Percentiles rank a stretch among this genome's conserved stretches.
Evolutionary conservation across 2,329 filamentous ascomycete species (phyloP).

Genomic region (Trichophyton benhamiae): DNA sequence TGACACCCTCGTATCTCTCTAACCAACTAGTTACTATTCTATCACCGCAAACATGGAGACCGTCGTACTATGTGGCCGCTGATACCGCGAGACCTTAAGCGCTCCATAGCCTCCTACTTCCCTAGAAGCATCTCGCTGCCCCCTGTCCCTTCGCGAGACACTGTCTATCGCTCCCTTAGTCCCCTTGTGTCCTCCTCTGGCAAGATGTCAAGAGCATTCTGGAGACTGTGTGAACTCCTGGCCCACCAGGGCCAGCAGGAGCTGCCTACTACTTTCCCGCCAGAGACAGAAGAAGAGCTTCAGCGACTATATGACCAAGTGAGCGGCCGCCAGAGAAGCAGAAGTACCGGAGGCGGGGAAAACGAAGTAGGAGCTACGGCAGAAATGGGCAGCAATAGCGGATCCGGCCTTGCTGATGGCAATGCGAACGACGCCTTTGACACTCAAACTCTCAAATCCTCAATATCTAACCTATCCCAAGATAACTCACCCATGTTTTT

Average conservation of each 20-base stretch:
- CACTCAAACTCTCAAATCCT: slow-evolving; percentile 14
- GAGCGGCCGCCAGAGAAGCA: slow-evolving; percentile 32
- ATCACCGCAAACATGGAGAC: neutral
- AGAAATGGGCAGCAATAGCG: slow-evolving; percentile 52
- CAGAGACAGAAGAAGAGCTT: neutral
- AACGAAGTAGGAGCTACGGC: slow-evolving; percentile 22
- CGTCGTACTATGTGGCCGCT: neutral
- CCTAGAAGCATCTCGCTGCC: neutral
- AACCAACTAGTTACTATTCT: neutral
- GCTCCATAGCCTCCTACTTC: neutral
- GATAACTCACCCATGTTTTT: slow-evolving; percentile 58
- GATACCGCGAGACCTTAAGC: neutral
- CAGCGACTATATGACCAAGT: neutral
- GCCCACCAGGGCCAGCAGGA: slow-evolving; percentile 5
- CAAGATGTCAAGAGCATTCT: slow-evolving; percentile 8
- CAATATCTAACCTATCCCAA: slow-evolving; percentile 17
- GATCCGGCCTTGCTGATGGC: slow-evolving; percentile 45
- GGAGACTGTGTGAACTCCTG: slow-evolving; percentile 10
- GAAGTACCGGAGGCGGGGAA: slow-evolving; percentile 53
- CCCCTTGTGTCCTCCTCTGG: slow-evolving; percentile 2
- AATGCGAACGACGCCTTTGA: slow-evolving; percentile 17
- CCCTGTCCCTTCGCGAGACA: neutral
- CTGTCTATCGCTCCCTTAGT: slow-evolving; percentile 8
- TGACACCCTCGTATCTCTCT: neutral
- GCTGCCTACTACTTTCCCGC: neutral